Evolutionary conservation across 768 basidiomycete species (phyloP).

Genomic region (Termitomyces sp.): DNA sequence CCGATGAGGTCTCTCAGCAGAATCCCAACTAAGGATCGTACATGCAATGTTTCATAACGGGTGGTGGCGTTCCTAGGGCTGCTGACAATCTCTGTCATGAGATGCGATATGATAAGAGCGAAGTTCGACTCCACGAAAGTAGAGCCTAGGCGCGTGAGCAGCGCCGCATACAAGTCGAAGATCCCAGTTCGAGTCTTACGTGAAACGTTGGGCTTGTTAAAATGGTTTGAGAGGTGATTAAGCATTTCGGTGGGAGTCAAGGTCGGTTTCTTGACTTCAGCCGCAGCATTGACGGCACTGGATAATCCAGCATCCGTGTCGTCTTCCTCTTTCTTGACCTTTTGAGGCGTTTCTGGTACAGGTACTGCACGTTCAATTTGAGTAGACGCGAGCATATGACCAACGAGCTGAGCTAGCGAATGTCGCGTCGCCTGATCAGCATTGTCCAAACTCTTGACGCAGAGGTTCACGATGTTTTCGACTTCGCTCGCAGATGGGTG

Average conservation of each 20-base stretch:
- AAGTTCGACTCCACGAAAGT: conserved; percentile 84
- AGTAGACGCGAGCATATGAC: no score
- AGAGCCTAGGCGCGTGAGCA: conserved; percentile 74
- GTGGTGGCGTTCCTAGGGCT: conserved; percentile 50
- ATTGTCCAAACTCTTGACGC: no score
- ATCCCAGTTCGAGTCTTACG: conserved; percentile 81
- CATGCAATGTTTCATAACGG: conserved; percentile 72
- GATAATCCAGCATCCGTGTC: conserved; percentile 56
- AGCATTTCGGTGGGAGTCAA: conserved; percentile 81
- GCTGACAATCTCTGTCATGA: conserved; percentile 76
- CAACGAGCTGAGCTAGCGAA: no score
- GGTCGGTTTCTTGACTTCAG: conserved; percentile 65
- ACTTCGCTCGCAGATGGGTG: conserved; percentile 67
- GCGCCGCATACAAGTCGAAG: conserved; percentile 82
- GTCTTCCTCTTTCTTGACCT: conserved; percentile 61
- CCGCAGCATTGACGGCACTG: conserved; percentile 41
- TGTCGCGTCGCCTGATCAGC: no score
- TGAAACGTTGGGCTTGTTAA: conserved; percentile 70
- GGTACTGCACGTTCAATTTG: no score
- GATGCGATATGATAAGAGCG: conserved; percentile 70
- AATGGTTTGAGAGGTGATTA: conserved; percentile 67
- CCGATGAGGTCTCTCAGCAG: conserved; percentile 86
- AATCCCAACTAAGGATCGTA: conserved; percentile 72
- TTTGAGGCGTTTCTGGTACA: conserved; percentile 48
- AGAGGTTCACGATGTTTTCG: no score